Evolutionary conservation across 2,329 filamentous ascomycete species (phyloP), one percentile per base, ranked within the genome.

Genomic region (Sporothrix humicola): DNA sequence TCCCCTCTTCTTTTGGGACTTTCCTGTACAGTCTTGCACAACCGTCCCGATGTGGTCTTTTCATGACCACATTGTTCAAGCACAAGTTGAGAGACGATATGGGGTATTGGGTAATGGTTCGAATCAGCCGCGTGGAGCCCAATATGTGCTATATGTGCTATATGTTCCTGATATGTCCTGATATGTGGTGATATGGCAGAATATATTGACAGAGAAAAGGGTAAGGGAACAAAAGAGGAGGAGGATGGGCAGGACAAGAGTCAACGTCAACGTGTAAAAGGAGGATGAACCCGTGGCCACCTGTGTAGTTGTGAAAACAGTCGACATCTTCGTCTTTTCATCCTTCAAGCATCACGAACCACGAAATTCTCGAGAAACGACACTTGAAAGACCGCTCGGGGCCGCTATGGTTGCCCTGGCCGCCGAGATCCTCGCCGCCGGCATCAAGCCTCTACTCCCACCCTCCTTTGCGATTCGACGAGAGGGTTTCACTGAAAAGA

Each of bases 331-430:
- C 7, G 3, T 37, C 31, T 37, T 37, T 37, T 37, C 31, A 52
- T 52, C 50, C 50, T 20, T 15, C 50, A 15, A 17, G 50, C 17
- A 52, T 52, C 50, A 13, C 50, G 31, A 37, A 37, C 31, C 31
- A 37, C 31, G 31, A 37, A 6, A 37, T 37, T 7, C 31, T 3
- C 31, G 31, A 37, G 31, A 37, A 52, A 15, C 50, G n/a, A n/a
- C n/a, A n/a, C n/a, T n/a, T n/a, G n/a, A n/a, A n/a, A n/a, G n/a
- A n/a, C n/a, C n/a, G n/a, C n/a, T n/a, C 13, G 58, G 15, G 26
- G 54, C 5, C 58, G 58, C 58, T 61, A 71, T 71, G 69, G n/a
- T 58, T 50, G 69, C 54, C 56, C 23, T 71, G 69, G 54, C 69
- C 23, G 69, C 52, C 56, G 69, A 63, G 6, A 56, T 61, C 2